A percentile compares a stretch with the other conserved stretches of the same genome.
Evolutionary conservation across 2,329 filamentous ascomycete genomes (phyloP).

Genomic region (Lachnellula suecica): DNA sequence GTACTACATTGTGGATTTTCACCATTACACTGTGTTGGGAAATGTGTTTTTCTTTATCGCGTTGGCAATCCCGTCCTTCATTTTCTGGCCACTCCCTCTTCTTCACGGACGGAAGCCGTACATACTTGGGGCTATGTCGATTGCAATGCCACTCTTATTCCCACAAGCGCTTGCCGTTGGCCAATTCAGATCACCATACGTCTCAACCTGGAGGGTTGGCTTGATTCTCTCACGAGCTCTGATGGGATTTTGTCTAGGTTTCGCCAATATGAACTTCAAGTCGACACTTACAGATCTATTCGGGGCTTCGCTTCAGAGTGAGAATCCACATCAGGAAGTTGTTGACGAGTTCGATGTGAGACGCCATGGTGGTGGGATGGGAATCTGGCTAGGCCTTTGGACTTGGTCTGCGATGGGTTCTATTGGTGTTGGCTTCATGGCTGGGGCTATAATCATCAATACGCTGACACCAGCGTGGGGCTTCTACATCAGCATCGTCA

Average conservation of each 20-base stretch:
- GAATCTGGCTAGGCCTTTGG: slow-evolving; percentile 78
- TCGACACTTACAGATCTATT: slow-evolving; percentile 73
- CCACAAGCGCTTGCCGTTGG: slow-evolving; percentile 70
- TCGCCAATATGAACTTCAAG: slow-evolving; percentile 76
- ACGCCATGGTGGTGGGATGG: slow-evolving; percentile 74
- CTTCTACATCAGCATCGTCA: slow-evolving; percentile 70
- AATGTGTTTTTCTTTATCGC: slow-evolving; percentile 73
- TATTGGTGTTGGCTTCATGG: slow-evolving; percentile 68
- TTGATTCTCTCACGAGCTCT: slow-evolving; percentile 63
- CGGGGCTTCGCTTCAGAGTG: slow-evolving; percentile 72
- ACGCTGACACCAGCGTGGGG: slow-evolving; percentile 67
- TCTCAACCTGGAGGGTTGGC: slow-evolving; percentile 54
- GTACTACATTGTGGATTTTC: slow-evolving; percentile 69
- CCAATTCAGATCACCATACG: slow-evolving; percentile 53
- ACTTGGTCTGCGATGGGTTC: slow-evolving; percentile 76
- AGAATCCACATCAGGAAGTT: slow-evolving; percentile 70
- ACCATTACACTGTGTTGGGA: slow-evolving; percentile 67
- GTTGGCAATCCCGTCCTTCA: slow-evolving; percentile 66
- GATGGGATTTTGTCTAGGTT: slow-evolving; percentile 69
- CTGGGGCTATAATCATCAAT: slow-evolving; percentile 70
- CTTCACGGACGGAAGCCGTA: slow-evolving; percentile 78
- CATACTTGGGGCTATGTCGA: slow-evolving; percentile 64
- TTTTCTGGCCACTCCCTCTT: slow-evolving; percentile 73
- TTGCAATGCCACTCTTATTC: slow-evolving; percentile 72
- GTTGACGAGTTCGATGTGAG: slow-evolving; percentile 67